phyloP scores from a whole-genome alignment of 257 asterid species.

The Mentha longifolia region DNA sequence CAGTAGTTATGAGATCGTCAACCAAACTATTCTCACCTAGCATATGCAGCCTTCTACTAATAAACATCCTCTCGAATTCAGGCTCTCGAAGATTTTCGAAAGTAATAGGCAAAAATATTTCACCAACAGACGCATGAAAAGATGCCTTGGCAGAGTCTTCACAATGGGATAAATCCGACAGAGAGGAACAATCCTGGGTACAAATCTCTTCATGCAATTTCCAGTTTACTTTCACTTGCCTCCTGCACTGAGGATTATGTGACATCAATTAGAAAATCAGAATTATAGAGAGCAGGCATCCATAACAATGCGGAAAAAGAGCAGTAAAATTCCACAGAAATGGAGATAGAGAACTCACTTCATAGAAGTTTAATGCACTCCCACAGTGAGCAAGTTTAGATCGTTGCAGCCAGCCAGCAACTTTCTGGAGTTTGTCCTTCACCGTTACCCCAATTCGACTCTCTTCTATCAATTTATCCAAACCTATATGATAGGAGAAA shows the following conservation, averaged over 20 bases:
- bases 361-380: conserved; percentile 48
- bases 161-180: conserved; percentile 47
- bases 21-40: conserved; percentile 47
- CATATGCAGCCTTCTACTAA: conserved; percentile 57
- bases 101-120: conserved; percentile 67
- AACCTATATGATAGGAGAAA: conserved; percentile 40
- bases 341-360: conserved; percentile 41
- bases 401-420: conserved; percentile 62
- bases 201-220: conserved; percentile 56
- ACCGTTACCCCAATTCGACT: conserved; percentile 50
- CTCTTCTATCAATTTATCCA: conserved; percentile 43
- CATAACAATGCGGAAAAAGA: not conserved
- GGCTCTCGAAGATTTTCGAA: conserved; percentile 56
- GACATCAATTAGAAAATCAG: conserved; percentile 20
- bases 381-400: conserved; percentile 53
- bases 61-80: conserved; percentile 67
- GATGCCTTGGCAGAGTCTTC: conserved; percentile 48
- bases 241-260: conserved; percentile 42
- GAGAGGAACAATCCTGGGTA: conserved; percentile 54
- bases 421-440: conserved; percentile 61
- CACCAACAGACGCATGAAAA: conserved; percentile 70
- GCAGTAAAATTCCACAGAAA: not conserved
- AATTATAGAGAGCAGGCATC: not conserved
- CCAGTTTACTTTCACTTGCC: conserved; percentile 62
- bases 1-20: conserved; percentile 63